These are phyloP conservation scores for Alternaria angustiovoidea DNA, from an alignment of 2,329 filamentous ascomycete genomes.

Conservation along the genomic window DNA sequence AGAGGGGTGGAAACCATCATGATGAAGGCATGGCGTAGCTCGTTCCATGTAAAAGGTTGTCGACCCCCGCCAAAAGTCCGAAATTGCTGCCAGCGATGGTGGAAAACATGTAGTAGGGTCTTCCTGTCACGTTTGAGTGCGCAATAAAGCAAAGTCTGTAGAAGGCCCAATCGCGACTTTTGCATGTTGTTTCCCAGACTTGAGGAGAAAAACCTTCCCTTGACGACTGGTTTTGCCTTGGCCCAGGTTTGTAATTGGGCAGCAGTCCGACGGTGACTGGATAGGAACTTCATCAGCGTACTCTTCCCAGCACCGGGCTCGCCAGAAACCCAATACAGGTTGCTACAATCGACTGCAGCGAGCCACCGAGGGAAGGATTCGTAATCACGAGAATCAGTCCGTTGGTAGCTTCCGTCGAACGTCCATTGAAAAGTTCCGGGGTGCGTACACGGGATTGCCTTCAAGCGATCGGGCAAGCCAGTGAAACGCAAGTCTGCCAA, in stretches of 20 bases:
- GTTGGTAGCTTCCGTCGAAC: not conserved
- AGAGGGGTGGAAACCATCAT: not conserved
- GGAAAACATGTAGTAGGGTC: too few species aligned
- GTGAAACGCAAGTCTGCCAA: constrained; percentile 8
- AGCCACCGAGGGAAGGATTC: constrained; percentile 26
- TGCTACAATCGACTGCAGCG: not conserved
- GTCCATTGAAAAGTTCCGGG: constrained; percentile 18
- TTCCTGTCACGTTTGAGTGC: not conserved
- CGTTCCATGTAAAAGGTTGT: not conserved
- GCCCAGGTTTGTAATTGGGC: constrained; percentile 45
- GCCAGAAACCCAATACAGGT: constrained; percentile 51
- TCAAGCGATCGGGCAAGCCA: constrained; percentile 7
- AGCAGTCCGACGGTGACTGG: constrained; percentile 7
- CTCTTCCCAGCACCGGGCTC: constrained; percentile 60
- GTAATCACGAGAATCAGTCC: not conserved
- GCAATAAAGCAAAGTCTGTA: not conserved
- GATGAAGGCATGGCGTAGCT: not conserved
- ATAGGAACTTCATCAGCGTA: constrained; percentile 52
- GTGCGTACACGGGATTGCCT: constrained; percentile 15
- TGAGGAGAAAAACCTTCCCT: constrained; percentile 43
- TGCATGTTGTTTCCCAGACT: constrained; percentile 23
- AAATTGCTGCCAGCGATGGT: not conserved
- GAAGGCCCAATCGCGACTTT: not conserved
- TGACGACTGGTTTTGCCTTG: constrained; percentile 14
- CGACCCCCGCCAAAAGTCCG: not conserved